Evolutionary conservation across 2,329 filamentous ascomycete species (phyloP).

Genomic region (Diaporthe amygdali): DNA sequence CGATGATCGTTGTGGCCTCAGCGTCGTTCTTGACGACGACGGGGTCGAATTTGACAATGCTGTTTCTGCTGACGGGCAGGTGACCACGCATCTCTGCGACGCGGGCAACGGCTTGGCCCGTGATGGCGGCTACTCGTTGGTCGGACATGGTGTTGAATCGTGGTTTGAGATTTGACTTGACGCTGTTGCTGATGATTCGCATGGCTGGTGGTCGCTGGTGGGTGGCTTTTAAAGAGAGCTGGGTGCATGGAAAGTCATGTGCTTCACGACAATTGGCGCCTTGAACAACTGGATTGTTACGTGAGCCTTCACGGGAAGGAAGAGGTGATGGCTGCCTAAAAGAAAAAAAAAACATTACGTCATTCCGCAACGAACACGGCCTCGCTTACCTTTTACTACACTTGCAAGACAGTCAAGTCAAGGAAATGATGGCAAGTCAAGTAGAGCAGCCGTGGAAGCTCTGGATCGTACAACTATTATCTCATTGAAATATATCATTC

Average conservation of each 20-base stretch:
- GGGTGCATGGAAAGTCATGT: too few relatives aligned
- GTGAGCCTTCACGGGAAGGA: background rate
- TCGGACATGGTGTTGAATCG: background rate
- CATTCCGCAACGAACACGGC: background rate
- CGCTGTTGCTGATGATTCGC: background rate
- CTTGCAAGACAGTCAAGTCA: too few relatives aligned
- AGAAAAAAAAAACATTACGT: background rate
- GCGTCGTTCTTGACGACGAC: background rate
- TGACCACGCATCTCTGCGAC: background rate
- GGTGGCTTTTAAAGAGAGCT: too few relatives aligned
- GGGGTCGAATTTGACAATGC: slow-evolving; percentile 1
- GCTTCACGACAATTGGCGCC: background rate
- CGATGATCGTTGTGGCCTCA: background rate
- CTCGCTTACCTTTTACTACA: too few relatives aligned
- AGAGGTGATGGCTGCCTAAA: too few relatives aligned
- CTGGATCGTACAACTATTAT: too few relatives aligned
- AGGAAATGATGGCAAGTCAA: too few relatives aligned
- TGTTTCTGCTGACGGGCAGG: background rate
- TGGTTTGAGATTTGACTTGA: background rate
- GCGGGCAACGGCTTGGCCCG: background rate
- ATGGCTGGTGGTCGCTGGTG: too few relatives aligned
- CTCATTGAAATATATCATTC: too few relatives aligned
- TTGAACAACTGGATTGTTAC: background rate
- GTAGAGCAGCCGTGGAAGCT: too few relatives aligned
- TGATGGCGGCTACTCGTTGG: background rate